Base-by-base conservation (phyloP, 345 rosid genomes). In the Fremontodendron californicum region DNA sequence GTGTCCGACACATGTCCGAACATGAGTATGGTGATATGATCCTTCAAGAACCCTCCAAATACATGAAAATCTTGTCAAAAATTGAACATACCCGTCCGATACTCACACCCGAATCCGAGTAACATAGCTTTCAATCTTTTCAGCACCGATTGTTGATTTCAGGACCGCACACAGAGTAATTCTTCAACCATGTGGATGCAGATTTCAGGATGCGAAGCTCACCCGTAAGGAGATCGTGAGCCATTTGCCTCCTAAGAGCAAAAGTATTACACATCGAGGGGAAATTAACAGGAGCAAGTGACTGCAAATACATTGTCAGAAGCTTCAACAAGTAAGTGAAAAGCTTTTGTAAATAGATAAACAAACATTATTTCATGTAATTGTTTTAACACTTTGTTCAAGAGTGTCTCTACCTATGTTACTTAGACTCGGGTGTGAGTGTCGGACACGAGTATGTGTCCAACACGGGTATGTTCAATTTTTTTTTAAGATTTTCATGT, bases 181-280 rank as follows among this genome's bases (percentile, higher is more conserved):
- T 88, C 73, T 77, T 79, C 61, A 90, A 86, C 98, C 98, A 94
- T 9, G 86, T 76, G 58, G 88, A 82, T 49, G 91, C 96, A 79
- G 96, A 88, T 81, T 79, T 75, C 58, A 94, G 90, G 75, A 89
- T 76, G 25, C 88, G 91, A 80, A 88, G 90, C 86, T 94, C 95
- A 3, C 98, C 98, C 0, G 29, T 62, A 49, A 91, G 91, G 45
- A 94, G 95, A 73, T 90, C 84, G 57, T 79, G 70, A 43, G 95
- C 95, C 97, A 90, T 90, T 78, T 80, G 84, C 86, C 79, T 88
- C 77, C 91, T 68, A 55, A 77, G 60, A 74, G 75, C 76, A 63
- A 48, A 79, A 71, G 62, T 84, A 40, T 81, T 67, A 57, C 81
- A 49, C 65, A 55, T 73, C 8, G 77, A 57, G 40, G 72, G 42